These are phyloP conservation scores for Metarhizium anisopliae DNA, from an alignment of 2,329 filamentous ascomycete genomes.

Conservation along the genomic window DNA sequence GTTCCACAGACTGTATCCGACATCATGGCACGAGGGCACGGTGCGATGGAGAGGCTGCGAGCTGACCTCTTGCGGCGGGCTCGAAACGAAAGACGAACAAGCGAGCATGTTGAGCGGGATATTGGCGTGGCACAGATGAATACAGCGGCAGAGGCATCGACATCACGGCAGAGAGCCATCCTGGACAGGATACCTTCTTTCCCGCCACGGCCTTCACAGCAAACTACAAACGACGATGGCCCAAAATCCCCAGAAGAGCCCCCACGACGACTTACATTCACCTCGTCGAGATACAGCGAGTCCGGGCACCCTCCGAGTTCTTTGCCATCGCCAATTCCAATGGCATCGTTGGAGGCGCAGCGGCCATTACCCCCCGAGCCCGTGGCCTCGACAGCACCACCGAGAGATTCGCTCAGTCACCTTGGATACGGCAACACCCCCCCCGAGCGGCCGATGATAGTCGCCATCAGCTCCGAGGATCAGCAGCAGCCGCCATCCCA, in stretches of 20 bases:
- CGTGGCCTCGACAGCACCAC: neutral
- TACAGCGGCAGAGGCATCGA: conserved; percentile 7
- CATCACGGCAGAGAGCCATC: neutral
- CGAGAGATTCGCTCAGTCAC: neutral
- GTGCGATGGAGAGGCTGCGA: conserved; percentile 23
- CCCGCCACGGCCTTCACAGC: neutral
- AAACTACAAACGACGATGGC: conserved; percentile 18
- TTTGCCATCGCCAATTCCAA: conserved; percentile 5
- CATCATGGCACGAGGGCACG: conserved; percentile 13
- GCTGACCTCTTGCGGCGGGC: conserved; percentile 23
- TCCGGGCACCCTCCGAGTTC: conserved; percentile 6
- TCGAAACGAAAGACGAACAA: conserved; percentile 13
- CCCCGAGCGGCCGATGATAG: neutral
- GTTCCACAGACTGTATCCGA: neutral
- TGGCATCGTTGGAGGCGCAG: neutral
- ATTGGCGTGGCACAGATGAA: neutral
- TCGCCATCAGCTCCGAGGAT: neutral
- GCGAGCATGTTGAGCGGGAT: neutral
- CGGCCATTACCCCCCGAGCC: neutral
- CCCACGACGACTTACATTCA: neutral
- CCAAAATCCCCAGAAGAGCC: conserved; percentile 38
- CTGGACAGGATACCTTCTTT: neutral
- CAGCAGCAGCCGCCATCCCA: neutral
- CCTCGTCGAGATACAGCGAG: conserved; percentile 4
- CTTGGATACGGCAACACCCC: neutral